phyloP scores from a whole-genome alignment of 2,329 filamentous ascomycete genomes.

The Leptographium wingfieldii region DNA sequence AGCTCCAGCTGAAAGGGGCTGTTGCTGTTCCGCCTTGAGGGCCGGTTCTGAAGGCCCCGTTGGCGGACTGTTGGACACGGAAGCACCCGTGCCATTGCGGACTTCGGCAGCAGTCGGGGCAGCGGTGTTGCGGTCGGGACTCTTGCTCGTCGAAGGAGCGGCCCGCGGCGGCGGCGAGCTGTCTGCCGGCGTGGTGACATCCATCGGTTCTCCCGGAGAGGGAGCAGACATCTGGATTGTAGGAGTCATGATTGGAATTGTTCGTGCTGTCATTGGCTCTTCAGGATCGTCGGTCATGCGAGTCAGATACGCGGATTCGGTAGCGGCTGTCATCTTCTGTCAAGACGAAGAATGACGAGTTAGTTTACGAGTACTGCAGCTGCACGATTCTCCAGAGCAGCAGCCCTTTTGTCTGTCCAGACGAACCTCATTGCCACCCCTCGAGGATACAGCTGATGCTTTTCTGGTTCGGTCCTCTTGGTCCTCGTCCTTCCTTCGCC shows the following conservation, averaged over 20 bases:
- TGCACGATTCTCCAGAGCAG: background rate
- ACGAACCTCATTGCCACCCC: background rate
- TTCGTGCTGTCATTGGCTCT: conserved; percentile 37
- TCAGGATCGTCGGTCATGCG: conserved; percentile 27
- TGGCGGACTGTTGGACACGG: conserved; percentile 13
- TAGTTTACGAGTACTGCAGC: background rate
- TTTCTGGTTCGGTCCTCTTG: background rate
- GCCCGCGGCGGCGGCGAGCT: conserved; percentile 29
- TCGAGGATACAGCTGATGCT: background rate
- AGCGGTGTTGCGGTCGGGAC: conserved; percentile 17
- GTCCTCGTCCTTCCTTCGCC: background rate
- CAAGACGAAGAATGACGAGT: background rate
- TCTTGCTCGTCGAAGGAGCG: conserved; percentile 25
- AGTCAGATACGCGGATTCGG: conserved; percentile 35
- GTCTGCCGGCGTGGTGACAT: conserved; percentile 42
- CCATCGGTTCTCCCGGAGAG: conserved; percentile 47
- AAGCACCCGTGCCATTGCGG: conserved; percentile 20
- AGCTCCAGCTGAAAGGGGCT: conserved; percentile 22
- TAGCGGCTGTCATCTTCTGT: conserved; percentile 36
- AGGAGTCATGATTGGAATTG: conserved; percentile 44
- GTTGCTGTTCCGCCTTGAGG: conserved; percentile 23
- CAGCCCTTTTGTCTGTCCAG: background rate
- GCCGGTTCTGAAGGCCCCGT: conserved; percentile 7
- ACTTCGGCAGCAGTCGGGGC: background rate
- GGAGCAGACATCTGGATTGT: conserved; percentile 47